Conservation (phyloP, 495 filamentous ascomycete genomes). For the Xylaria grammica region DNA sequence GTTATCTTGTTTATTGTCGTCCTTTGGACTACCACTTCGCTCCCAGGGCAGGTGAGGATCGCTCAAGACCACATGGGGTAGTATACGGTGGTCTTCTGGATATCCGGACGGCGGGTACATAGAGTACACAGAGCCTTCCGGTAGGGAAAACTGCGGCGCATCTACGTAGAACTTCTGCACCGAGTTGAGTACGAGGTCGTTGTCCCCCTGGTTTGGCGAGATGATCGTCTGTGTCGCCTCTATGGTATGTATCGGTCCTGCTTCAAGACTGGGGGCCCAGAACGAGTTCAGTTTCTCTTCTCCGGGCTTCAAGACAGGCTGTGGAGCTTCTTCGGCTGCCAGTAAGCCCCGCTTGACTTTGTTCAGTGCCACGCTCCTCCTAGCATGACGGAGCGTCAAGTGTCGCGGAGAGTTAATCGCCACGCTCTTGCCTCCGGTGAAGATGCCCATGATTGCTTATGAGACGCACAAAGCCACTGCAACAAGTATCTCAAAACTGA, state of each 20-base stretch:
- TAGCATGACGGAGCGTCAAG: constrained; percentile 35
- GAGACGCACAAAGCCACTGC: too few species aligned
- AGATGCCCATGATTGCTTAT: constrained; percentile 27
- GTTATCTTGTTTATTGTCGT: constrained; percentile 12
- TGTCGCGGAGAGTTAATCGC: constrained; percentile 32
- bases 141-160: constrained; percentile 25
- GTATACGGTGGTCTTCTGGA: constrained; percentile 35
- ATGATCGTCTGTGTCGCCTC: constrained; percentile 26
- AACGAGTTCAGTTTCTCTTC: constrained; percentile 38
- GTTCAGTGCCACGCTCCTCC: constrained; percentile 14
- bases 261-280: constrained; percentile 35
- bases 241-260: constrained; percentile 28
- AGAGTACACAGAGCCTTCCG: constrained; percentile 22
- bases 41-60: constrained; percentile 59
- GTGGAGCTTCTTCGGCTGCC: constrained; percentile 3
- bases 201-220: constrained; percentile 8
- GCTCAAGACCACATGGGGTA: constrained; percentile 58
- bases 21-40: constrained; percentile 20
- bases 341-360: background rate
- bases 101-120: constrained; percentile 51
- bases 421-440: constrained; percentile 26
- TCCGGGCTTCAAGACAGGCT: constrained; percentile 36
- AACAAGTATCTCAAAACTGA: too few species aligned
- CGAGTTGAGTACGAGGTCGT: constrained; percentile 15
- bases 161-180: constrained; percentile 26